Percentiles rank a stretch among this genome's conserved stretches.
Conservation (phyloP, 169 alveolate genomes). For the Plasmodium falciparum region DNA sequence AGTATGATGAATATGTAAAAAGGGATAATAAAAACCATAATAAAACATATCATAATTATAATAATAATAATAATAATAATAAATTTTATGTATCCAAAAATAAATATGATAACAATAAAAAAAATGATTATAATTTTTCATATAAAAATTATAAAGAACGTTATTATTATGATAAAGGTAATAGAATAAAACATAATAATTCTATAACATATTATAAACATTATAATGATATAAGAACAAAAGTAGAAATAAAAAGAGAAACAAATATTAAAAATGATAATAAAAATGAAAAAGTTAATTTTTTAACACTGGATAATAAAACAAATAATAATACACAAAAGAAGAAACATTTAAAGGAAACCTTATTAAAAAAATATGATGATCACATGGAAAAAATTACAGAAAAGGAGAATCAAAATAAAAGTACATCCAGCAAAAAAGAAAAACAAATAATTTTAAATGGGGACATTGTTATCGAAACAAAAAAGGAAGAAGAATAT, state of each 20-base stretch:
- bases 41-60: conserved; percentile 11
- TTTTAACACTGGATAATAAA: background rate
- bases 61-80: conserved; percentile 1
- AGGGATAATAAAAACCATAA: conserved; percentile 16
- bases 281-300: background rate
- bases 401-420: too few relatives aligned
- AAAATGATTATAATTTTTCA: background rate
- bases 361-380: too few relatives aligned
- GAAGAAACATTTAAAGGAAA: too few relatives aligned
- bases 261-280: background rate
- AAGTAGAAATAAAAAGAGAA: background rate
- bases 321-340: background rate
- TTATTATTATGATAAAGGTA: conserved; percentile 16
- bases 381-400: too few relatives aligned
- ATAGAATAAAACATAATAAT: conserved; percentile 6
- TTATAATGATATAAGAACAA: conserved; percentile 16
- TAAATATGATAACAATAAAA: conserved; percentile 29
- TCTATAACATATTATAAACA: conserved; percentile 15
- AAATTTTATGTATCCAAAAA: conserved; percentile 23
- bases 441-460: too few relatives aligned
- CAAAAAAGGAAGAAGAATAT: too few relatives aligned
- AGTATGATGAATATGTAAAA: conserved; percentile 43
- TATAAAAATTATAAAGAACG: conserved; percentile 45
- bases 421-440: too few relatives aligned
- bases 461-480: too few relatives aligned